phyloP scores from a whole-genome alignment of 2,329 filamentous ascomycete species.

The Penicillium sp. region DNA sequence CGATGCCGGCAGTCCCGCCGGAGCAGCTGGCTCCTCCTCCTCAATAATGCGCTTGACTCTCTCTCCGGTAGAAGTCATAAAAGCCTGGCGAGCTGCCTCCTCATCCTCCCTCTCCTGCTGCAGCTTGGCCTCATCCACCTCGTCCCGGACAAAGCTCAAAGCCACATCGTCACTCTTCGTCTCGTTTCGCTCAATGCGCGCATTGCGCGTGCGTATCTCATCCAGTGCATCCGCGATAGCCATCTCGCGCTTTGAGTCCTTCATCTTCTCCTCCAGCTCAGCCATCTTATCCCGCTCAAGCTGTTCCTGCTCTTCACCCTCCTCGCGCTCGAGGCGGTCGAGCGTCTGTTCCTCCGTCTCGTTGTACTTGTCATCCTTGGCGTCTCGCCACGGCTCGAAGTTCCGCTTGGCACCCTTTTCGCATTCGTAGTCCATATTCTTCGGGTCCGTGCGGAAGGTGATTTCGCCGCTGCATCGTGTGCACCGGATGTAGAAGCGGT shows the following conservation, averaged over 20 bases:
- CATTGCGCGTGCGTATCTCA: conserved; percentile 89
- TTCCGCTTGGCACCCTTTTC: conserved; percentile 85
- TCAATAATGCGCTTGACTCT: conserved; percentile 54
- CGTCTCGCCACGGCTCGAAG: conserved; percentile 84
- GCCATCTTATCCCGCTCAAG: conserved; percentile 89
- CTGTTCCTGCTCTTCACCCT: conserved; percentile 60
- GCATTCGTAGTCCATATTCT: conserved; percentile 81
- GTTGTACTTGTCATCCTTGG: conserved; percentile 55
- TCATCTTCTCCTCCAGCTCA: conserved; percentile 88
- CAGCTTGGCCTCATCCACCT: conserved; percentile 58
- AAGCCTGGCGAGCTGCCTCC: conserved; percentile 75
- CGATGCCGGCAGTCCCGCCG: conserved; percentile 35
- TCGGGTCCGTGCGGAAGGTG: conserved; percentile 90
- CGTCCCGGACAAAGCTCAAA: conserved; percentile 56
- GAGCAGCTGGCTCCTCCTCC: conserved; percentile 38
- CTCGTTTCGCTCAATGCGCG: conserved; percentile 75
- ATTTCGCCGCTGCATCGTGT: conserved; percentile 84
- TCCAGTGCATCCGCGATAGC: conserved; percentile 92
- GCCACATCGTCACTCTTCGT: conserved; percentile 60
- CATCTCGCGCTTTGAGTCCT: conserved; percentile 94
- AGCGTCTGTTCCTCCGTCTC: conserved; percentile 87
- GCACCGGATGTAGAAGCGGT: conserved; percentile 86
- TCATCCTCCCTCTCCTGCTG: conserved; percentile 77
- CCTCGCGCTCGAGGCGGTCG: conserved; percentile 77
- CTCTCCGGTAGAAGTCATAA: conserved; percentile 61